Evolutionary conservation across 2,329 filamentous ascomycete species (phyloP).

Genomic region (Raffaelea albimanens): DNA sequence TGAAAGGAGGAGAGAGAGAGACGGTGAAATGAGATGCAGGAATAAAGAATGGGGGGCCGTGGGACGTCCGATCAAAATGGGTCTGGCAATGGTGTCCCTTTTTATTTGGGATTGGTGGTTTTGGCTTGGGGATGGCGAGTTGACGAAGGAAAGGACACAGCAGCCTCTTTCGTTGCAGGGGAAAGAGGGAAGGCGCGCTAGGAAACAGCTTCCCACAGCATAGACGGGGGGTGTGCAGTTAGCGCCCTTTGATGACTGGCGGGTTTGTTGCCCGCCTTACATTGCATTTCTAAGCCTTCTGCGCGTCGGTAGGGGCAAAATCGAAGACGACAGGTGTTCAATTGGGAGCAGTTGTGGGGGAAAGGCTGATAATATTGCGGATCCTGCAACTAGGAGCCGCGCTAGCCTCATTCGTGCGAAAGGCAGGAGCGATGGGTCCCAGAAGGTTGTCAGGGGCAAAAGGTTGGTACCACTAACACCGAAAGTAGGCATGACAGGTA

Average conservation of each 20-base stretch:
- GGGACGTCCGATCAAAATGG: no score
- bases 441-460: not conserved
- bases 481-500: not conserved
- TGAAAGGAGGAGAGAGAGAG: not conserved
- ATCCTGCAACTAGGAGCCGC: constrained; percentile 1
- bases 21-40: not conserved
- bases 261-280: no score
- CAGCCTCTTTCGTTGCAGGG: not conserved
- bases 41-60: not conserved
- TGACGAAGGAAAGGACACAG: not conserved
- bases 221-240: not conserved
- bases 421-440: not conserved
- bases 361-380: constrained; percentile 9
- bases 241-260: no score
- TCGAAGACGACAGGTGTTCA: constrained; percentile 15
- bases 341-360: constrained; percentile 2
- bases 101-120: no score
- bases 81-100: no score
- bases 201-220: not conserved
- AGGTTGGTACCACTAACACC: not conserved
- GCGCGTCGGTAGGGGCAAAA: not conserved
- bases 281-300: constrained; percentile 7
- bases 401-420: constrained; percentile 1
- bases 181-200: no score
- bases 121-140: not conserved